A percentile compares a stretch with the other conserved stretches of the same genome.
phyloP scores from a whole-genome alignment of 129 eudicot species.

The Centaurea solstitialis region DNA sequence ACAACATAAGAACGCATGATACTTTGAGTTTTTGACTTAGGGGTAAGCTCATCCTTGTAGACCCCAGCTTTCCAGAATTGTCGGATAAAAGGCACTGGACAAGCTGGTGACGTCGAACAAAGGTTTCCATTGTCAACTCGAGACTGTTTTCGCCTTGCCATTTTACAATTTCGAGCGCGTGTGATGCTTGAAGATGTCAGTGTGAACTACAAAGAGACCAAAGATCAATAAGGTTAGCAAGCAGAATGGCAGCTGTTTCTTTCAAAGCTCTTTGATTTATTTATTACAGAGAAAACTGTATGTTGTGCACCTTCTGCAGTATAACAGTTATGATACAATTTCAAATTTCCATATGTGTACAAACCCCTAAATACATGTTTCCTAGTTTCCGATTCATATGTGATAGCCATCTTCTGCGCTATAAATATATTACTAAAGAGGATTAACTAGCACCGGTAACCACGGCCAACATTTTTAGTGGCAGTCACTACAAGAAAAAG shows the following conservation, averaged over 20 bases:
- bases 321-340: no score
- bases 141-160: constrained; percentile 13
- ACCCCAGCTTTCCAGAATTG: constrained; percentile 96
- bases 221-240: not conserved
- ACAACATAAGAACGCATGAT: not conserved
- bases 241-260: not conserved
- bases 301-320: no score
- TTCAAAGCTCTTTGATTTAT: not conserved
- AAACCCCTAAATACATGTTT: no score
- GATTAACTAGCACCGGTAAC: no score
- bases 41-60: constrained; percentile 45
- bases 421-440: no score
- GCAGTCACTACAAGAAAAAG: no score
- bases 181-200: not conserved
- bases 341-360: no score
- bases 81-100: constrained; percentile 72
- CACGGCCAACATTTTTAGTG: no score
- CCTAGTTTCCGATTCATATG: no score
- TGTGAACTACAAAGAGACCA: not conserved
- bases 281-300: not conserved
- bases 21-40: constrained; percentile 53
- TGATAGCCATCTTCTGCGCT: no score
- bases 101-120: constrained; percentile 54
- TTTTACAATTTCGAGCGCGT: not conserved
- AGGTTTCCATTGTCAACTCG: constrained; percentile 47